These are phyloP conservation scores for Myriosclerotinia scirpicola DNA, from an alignment of 2,329 filamentous ascomycete species.

Conservation along the genomic window DNA sequence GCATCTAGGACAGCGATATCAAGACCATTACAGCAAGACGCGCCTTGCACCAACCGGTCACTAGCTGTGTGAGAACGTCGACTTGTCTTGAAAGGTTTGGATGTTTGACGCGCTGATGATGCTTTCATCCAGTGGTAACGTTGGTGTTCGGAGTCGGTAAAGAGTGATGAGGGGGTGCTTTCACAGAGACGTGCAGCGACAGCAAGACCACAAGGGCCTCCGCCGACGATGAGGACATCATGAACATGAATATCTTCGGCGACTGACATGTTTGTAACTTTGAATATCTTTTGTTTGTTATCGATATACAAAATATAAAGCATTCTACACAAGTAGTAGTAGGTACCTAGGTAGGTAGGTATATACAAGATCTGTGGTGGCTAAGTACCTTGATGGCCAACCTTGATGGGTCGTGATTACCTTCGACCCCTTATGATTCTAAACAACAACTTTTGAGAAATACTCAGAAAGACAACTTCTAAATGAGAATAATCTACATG, in stretches of 20 bases:
- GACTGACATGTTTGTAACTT: conserved; percentile 15
- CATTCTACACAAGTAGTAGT: background rate
- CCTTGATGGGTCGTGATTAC: background rate
- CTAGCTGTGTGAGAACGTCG: conserved; percentile 42
- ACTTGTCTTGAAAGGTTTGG: conserved; percentile 36
- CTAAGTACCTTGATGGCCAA: conserved; percentile 25
- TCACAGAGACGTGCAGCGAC: conserved; percentile 72
- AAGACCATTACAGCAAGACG: conserved; percentile 26
- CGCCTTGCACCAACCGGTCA: conserved; percentile 37
- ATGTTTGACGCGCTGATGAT: conserved; percentile 55
- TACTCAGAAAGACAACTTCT: background rate
- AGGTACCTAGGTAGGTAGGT: background rate
- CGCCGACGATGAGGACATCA: conserved; percentile 64
- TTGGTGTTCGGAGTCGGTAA: conserved; percentile 80
- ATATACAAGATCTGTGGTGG: conserved; percentile 7
- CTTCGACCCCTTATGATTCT: conserved; percentile 3
- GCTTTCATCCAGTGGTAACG: conserved; percentile 70
- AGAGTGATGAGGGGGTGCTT: conserved; percentile 72
- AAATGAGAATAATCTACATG: background rate
- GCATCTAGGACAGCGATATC: conserved; percentile 66
- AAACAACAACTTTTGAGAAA: background rate
- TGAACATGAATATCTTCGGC: conserved; percentile 43
- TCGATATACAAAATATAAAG: conserved; percentile 10
- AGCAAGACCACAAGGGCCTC: conserved; percentile 72
- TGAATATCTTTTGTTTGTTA: background rate